Evolutionary conservation across 2,329 filamentous ascomycete species (phyloP).

Genomic region (Fusarium sp.): DNA sequence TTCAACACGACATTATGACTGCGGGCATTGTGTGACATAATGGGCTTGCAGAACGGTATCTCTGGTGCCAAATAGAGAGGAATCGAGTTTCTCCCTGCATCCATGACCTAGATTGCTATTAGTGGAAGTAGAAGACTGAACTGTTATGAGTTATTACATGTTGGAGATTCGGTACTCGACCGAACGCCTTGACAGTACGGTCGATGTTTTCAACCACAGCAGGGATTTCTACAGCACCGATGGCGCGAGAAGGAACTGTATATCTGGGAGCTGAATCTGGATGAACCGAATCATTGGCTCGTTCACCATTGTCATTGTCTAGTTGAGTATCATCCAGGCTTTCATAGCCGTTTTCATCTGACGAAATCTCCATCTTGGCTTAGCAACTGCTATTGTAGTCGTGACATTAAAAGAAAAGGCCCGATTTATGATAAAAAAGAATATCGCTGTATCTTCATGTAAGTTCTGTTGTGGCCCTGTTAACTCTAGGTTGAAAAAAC

Average conservation of each 20-base stretch:
- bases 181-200: conserved; percentile 53
- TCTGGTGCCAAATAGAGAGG: conserved; percentile 82
- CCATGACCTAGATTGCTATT: conserved; percentile 52
- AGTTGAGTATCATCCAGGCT: conserved; percentile 27
- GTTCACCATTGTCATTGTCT: conserved; percentile 5
- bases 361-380: conserved; percentile 20
- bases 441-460: background rate
- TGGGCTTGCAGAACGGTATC: conserved; percentile 79
- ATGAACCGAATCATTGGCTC: background rate
- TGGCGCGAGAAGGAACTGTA: conserved; percentile 44
- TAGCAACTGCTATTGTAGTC: background rate
- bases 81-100: conserved; percentile 59
- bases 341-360: conserved; percentile 35
- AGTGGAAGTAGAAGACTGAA: background rate
- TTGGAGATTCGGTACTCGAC: conserved; percentile 48
- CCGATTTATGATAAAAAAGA: background rate
- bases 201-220: conserved; percentile 55
- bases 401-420: background rate
- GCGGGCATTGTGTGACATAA: conserved; percentile 77
- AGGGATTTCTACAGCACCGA: conserved; percentile 54
- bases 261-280: conserved; percentile 46
- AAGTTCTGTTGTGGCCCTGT: conserved; percentile 5
- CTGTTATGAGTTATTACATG: conserved; percentile 45
- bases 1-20: conserved; percentile 88
- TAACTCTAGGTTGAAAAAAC: conserved; percentile 6